Conservation (phyloP, 805 yeast genomes). For the Candida ovalis region DNA sequence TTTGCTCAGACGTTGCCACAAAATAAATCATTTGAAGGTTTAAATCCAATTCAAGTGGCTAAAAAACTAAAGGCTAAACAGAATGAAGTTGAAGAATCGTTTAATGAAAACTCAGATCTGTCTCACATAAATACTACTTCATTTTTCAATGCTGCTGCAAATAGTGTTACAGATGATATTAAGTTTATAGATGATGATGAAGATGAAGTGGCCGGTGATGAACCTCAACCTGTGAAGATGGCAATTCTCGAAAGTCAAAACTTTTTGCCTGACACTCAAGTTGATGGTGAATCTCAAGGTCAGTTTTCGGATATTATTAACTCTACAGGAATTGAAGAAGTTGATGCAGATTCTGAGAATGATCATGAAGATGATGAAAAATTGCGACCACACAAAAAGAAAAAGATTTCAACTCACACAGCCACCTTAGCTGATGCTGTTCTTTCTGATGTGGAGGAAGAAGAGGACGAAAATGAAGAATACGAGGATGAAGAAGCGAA, state of each 20-base stretch:
- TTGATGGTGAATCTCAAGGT: slow-evolving; percentile 15
- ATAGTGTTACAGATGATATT: slow-evolving; percentile 1
- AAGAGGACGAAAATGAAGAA: slow-evolving; percentile 20
- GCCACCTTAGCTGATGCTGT: neutral
- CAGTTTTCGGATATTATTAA: slow-evolving; percentile 1
- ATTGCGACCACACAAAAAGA: neutral
- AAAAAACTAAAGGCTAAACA: slow-evolving; percentile 16
- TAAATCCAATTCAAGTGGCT: slow-evolving; percentile 16
- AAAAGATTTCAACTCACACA: neutral
- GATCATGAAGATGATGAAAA: slow-evolving; percentile 6
- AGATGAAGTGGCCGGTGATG: slow-evolving; percentile 13
- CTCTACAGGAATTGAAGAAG: slow-evolving; percentile 20
- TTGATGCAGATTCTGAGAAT: slow-evolving; percentile 31
- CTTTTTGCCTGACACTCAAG: slow-evolving; percentile 29
- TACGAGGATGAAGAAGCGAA: slow-evolving; percentile 39
- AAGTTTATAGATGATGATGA: slow-evolving; percentile 11
- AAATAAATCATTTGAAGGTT: slow-evolving; percentile 16
- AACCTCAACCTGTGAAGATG: neutral
- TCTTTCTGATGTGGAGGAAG: neutral
- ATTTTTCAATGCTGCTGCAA: neutral
- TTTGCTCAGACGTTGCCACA: slow-evolving; percentile 23
- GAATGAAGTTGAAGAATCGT: slow-evolving; percentile 6
- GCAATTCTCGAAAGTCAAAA: slow-evolving; percentile 27
- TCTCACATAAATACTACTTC: neutral
- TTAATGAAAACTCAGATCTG: slow-evolving; percentile 21